These are phyloP conservation scores for Lentinula lateritia DNA, from an alignment of 768 basidiomycete species.

Conservation along the genomic window DNA sequence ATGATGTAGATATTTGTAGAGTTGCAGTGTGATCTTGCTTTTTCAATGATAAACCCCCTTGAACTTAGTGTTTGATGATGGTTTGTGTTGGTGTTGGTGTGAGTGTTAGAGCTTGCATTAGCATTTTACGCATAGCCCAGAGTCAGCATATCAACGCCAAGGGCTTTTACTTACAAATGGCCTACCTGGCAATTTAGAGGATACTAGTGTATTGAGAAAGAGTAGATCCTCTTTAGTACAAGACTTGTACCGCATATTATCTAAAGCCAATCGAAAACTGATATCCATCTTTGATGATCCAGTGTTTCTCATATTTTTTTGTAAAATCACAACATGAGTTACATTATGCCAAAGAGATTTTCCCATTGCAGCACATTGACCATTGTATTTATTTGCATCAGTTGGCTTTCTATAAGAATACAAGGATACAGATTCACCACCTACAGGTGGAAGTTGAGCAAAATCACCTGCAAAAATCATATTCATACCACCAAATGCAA, in stretches of 20 bases:
- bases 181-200: conserved; percentile 24
- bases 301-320: conserved; percentile 25
- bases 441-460: conserved; percentile 25
- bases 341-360: conserved; percentile 25
- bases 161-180: conserved; percentile 34
- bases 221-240: conserved; percentile 22
- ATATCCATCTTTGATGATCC: conserved; percentile 21
- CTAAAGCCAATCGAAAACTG: conserved; percentile 25
- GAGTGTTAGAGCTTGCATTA: too few species aligned
- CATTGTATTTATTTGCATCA: neutral
- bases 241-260: too few species aligned
- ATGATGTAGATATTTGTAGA: too few species aligned
- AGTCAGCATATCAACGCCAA: too few species aligned
- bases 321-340: conserved; percentile 20
- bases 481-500: conserved; percentile 21
- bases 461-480: conserved; percentile 32
- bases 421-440: conserved; percentile 13
- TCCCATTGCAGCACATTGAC: conserved; percentile 17
- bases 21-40: too few species aligned
- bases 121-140: too few species aligned
- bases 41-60: too few species aligned
- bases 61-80: too few species aligned
- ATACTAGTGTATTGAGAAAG: conserved; percentile 23
- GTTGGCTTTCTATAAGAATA: conserved; percentile 15
- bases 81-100: too few species aligned